Conservation (phyloP, 2,329 filamentous ascomycete genomes). For the Bipolaris gigantea region DNA sequence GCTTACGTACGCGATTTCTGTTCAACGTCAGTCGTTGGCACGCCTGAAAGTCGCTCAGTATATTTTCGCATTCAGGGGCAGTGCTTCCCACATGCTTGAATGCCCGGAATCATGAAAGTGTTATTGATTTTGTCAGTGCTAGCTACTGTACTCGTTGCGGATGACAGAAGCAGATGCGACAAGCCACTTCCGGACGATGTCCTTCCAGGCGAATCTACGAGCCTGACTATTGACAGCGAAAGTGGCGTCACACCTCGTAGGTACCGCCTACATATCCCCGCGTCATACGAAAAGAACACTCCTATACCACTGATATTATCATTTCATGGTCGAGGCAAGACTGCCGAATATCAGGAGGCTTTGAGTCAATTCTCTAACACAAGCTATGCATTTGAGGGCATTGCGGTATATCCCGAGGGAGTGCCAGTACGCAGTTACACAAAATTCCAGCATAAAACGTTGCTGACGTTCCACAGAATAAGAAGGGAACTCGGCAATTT, state of each 20-base stretch:
- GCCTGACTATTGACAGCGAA: constrained; percentile 30
- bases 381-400: constrained; percentile 48
- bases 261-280: constrained; percentile 46
- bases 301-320: constrained; percentile 52
- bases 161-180: constrained; percentile 9
- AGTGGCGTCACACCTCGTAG: constrained; percentile 36
- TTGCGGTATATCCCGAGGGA: constrained; percentile 52
- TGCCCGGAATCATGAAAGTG: neutral
- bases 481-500: constrained; percentile 39
- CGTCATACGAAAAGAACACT: constrained; percentile 43
- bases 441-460: neutral
- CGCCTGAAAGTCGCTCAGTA: neutral
- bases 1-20: neutral
- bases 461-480: constrained; percentile 10
- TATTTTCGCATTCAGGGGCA: neutral
- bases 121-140: neutral
- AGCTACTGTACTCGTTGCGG: neutral
- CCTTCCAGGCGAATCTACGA: constrained; percentile 24
- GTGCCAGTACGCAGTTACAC: constrained; percentile 27
- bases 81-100: too few species aligned
- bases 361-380: constrained; percentile 53
- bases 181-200: constrained; percentile 26
- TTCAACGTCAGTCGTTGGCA: neutral
- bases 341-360: constrained; percentile 44
- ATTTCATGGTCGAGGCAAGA: constrained; percentile 50